phyloP scores from a whole-genome alignment of 2,329 filamentous ascomycete genomes.

The Corynespora cassiicola region DNA sequence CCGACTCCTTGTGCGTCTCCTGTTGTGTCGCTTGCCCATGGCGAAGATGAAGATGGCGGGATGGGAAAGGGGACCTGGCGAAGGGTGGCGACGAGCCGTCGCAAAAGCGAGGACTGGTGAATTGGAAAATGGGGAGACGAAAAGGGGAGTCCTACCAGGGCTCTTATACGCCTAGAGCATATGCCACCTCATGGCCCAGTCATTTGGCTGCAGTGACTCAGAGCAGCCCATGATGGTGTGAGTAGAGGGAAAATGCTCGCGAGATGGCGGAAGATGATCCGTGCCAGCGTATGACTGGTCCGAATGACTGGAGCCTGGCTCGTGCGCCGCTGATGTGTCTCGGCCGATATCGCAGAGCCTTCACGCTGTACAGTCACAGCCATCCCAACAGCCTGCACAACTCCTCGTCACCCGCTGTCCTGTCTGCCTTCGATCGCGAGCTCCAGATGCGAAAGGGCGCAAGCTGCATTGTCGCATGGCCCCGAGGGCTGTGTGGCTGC shows the following conservation, averaged over 20 bases:
- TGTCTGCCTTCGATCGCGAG: conserved; percentile 14
- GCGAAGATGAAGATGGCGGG: conserved; percentile 8
- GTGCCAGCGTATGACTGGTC: conserved; percentile 36
- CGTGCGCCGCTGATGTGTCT: conserved; percentile 25
- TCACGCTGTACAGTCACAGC: no score
- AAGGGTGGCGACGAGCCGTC: conserved; percentile 34
- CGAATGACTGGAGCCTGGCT: conserved; percentile 15
- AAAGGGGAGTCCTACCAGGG: conserved; percentile 19
- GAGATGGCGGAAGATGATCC: conserved; percentile 22
- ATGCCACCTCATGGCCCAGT: conserved; percentile 32
- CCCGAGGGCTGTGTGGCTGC: conserved; percentile 18
- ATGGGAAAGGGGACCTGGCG: conserved; percentile 4
- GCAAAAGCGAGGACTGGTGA: conserved; percentile 33
- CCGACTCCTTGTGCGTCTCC: conserved; percentile 51
- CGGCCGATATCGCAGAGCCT: conserved; percentile 35
- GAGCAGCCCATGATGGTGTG: conserved; percentile 36
- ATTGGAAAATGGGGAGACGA: conserved; percentile 19
- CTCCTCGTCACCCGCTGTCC: conserved; percentile 14
- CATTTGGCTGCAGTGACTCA: conserved; percentile 45
- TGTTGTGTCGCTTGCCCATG: conserved; percentile 54
- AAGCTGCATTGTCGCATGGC: conserved; percentile 12
- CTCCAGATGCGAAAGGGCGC: conserved; percentile 1
- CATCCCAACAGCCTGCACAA: conserved; percentile 24
- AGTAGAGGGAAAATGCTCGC: conserved; percentile 21
- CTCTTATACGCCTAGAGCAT: conserved; percentile 33